Percentiles rank a stretch among this genome's conserved stretches.
Evolutionary conservation across 805 yeast species (phyloP).

Genomic region (Metschnikowia similis): DNA sequence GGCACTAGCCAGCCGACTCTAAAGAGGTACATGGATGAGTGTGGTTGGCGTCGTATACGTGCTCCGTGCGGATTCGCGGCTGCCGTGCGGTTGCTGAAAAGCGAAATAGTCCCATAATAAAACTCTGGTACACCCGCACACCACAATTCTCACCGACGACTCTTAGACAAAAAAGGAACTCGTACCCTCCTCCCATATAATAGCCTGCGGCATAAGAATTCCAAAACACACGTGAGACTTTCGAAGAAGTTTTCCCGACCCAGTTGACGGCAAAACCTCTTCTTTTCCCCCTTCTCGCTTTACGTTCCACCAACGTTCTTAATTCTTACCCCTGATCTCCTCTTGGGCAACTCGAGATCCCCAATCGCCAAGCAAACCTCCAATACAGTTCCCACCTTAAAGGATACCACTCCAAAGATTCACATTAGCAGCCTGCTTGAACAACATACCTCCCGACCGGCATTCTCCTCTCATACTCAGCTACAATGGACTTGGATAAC

Average conservation of each 20-base stretch:
- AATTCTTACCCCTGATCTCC: slow-evolving; percentile 2
- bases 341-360: slow-evolving; percentile 1
- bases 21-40: not conserved
- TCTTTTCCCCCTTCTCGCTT: not conserved
- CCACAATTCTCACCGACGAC: slow-evolving; percentile 8
- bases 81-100: not conserved
- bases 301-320: not conserved
- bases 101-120: slow-evolving; percentile 2
- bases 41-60: not conserved
- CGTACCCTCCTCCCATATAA: not conserved
- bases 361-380: not conserved
- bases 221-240: slow-evolving; percentile 1
- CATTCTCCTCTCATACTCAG: not conserved
- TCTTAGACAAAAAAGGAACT: slow-evolving; percentile 4
- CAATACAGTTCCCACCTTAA: not conserved
- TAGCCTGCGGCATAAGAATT: not conserved
- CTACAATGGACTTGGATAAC: slow-evolving; percentile 67
- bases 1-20: not conserved
- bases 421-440: not conserved
- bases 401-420: not conserved
- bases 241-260: not conserved
- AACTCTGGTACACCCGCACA: slow-evolving; percentile 6
- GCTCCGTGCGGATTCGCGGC: not conserved
- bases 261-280: not conserved
- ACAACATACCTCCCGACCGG: not conserved